These are phyloP conservation scores for Monosporascus sp. DNA, from an alignment of 2,329 filamentous ascomycete genomes.

Conservation along the genomic window DNA sequence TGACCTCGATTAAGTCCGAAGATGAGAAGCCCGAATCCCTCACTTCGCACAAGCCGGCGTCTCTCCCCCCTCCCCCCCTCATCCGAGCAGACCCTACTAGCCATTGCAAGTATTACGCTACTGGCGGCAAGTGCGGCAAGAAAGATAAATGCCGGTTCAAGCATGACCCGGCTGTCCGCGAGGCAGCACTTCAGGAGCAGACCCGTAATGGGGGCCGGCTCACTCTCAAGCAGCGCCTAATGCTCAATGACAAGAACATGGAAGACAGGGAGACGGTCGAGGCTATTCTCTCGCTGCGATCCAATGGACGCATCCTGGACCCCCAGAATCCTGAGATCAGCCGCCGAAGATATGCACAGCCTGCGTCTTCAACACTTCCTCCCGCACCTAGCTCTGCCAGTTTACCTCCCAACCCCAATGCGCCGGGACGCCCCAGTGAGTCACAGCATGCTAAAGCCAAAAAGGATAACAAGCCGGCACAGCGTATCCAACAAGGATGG, in stretches of 20 bases:
- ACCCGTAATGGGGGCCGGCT: slow-evolving; percentile 61
- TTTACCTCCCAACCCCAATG: slow-evolving; percentile 28
- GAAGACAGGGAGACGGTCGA: slow-evolving; percentile 62
- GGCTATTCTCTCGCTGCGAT: slow-evolving; percentile 59
- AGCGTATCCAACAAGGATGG: slow-evolving; percentile 33
- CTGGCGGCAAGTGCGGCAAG: slow-evolving; percentile 64
- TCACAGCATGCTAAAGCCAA: slow-evolving; percentile 11
- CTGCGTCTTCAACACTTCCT: slow-evolving; percentile 20
- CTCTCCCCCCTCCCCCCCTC: slow-evolving; percentile 43
- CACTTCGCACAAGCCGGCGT: slow-evolving; percentile 41
- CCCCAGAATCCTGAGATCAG: slow-evolving; percentile 24
- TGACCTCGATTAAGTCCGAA: slow-evolving; percentile 38
- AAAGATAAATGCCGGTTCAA: slow-evolving; percentile 72
- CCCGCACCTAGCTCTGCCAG: slow-evolving; percentile 19
- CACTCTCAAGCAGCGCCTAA: slow-evolving; percentile 60
- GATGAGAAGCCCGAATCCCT: slow-evolving; percentile 55
- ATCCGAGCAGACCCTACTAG: slow-evolving; percentile 53
- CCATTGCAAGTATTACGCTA: slow-evolving; percentile 68
- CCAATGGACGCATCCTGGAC: slow-evolving; percentile 48
- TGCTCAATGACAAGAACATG: slow-evolving; percentile 63
- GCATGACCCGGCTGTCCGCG: slow-evolving; percentile 58
- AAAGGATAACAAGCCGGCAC: slow-evolving; percentile 12
- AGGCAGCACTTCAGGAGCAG: slow-evolving; percentile 58
- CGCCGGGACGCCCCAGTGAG: slow-evolving; percentile 24
- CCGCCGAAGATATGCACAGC: slow-evolving; percentile 24